phyloP scores from a whole-genome alignment of 768 basidiomycete genomes.

The Tremella fuciformis region DNA sequence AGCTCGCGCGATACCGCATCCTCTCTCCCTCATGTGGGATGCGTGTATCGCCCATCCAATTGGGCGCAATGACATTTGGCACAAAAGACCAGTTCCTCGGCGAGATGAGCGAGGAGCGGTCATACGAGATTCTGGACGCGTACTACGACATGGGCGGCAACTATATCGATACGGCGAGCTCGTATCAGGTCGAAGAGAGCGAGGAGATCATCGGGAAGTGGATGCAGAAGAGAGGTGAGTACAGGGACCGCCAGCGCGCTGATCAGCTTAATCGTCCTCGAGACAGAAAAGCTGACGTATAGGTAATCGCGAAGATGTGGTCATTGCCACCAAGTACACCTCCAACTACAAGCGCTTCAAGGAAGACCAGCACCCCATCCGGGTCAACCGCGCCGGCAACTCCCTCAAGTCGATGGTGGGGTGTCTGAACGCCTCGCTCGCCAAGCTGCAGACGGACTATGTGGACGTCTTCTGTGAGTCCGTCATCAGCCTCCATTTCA shows the following conservation, averaged over 20 bases:
- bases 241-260: too few relatives aligned
- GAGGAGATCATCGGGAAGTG: conserved; percentile 55
- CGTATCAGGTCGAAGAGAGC: too few relatives aligned
- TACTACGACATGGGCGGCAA: conserved; percentile 57
- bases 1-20: conserved; percentile 22
- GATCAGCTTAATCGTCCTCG: conserved; percentile 52
- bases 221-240: background rate
- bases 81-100: conserved; percentile 51
- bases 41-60: conserved; percentile 42
- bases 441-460: conserved; percentile 32
- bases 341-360: conserved; percentile 10
- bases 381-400: conserved; percentile 54
- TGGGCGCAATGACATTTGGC: conserved; percentile 46
- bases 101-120: conserved; percentile 54
- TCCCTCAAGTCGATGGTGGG: conserved; percentile 54
- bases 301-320: conserved; percentile 16
- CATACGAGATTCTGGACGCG: conserved; percentile 57
- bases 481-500: too few relatives aligned
- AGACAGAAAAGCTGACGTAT: conserved; percentile 4
- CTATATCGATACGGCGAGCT: conserved; percentile 56
- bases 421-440: conserved; percentile 25
- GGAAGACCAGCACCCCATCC: conserved; percentile 16
- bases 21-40: conserved; percentile 33
- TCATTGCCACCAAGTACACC: conserved; percentile 55
- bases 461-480: conserved; percentile 31